phyloP scores from a whole-genome alignment of 2,329 filamentous ascomycete species.

The Volutella citrinella region DNA sequence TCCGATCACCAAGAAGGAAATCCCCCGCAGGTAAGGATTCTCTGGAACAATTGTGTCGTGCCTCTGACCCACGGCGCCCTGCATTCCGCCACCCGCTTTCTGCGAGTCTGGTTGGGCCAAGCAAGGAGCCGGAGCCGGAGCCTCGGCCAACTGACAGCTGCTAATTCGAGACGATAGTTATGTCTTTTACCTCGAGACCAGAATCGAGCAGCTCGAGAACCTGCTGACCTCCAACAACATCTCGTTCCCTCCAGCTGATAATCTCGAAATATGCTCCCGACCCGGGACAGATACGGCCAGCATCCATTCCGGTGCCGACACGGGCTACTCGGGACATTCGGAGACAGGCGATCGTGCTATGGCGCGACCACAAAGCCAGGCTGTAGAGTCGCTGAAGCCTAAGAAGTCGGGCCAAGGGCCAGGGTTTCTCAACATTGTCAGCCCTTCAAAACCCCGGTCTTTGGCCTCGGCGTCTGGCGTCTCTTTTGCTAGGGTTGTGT shows the following conservation, averaged over 20 bases:
- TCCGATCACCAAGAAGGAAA: slow-evolving; percentile 93
- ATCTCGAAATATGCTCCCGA: slow-evolving; percentile 64
- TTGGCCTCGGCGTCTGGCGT: slow-evolving; percentile 86
- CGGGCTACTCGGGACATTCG: slow-evolving; percentile 31
- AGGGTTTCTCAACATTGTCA: slow-evolving; percentile 71
- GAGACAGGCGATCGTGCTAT: slow-evolving; percentile 25
- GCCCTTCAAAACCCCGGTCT: slow-evolving; percentile 74
- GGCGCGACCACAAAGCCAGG: slow-evolving; percentile 27
- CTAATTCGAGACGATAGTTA: no score
- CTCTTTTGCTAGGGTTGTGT: slow-evolving; percentile 90
- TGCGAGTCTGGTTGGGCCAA: slow-evolving; percentile 1
- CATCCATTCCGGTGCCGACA: slow-evolving; percentile 30
- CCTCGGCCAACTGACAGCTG: background rate
- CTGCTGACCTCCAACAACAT: slow-evolving; percentile 69
- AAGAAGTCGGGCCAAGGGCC: slow-evolving; percentile 33
- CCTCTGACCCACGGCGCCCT: background rate
- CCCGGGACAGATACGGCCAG: slow-evolving; percentile 36
- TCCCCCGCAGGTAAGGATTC: slow-evolving; percentile 76
- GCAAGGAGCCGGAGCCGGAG: background rate
- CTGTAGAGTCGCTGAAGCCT: slow-evolving; percentile 30
- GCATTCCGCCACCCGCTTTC: no score
- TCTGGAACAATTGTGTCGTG: slow-evolving; percentile 8
- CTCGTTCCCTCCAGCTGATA: slow-evolving; percentile 65
- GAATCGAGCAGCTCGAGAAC: slow-evolving; percentile 78
- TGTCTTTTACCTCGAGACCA: slow-evolving; percentile 89